Conservation (phyloP, 208 protist genomes). For the Leishmania guyanensis region DNA sequence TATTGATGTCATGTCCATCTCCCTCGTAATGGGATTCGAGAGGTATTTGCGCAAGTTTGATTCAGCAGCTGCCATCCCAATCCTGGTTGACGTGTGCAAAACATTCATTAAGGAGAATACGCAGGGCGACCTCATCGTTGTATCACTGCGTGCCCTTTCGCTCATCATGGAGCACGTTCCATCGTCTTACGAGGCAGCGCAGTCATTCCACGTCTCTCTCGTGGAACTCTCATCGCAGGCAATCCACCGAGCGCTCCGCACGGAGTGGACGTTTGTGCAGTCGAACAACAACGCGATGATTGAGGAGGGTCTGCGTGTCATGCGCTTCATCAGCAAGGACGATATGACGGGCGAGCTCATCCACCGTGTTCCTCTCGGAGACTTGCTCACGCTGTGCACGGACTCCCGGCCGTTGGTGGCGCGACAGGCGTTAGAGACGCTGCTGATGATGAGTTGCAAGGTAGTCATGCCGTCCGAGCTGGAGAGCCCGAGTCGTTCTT, state of each 20-base stretch:
- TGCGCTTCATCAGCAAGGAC: slow-evolving; percentile 80
- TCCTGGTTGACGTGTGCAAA: slow-evolving; percentile 56
- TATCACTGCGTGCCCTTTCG: slow-evolving; percentile 70
- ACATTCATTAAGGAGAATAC: slow-evolving; percentile 30
- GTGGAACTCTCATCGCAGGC: slow-evolving; percentile 49
- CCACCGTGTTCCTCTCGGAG: slow-evolving; percentile 54
- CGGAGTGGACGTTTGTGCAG: slow-evolving; percentile 56
- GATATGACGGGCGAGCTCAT: slow-evolving; percentile 66
- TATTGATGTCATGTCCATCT: slow-evolving; percentile 59
- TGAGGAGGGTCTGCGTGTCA: slow-evolving; percentile 81
- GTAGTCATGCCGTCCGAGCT: slow-evolving; percentile 75
- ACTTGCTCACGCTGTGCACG: slow-evolving; percentile 71
- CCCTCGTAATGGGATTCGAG: slow-evolving; percentile 87
- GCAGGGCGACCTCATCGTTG: slow-evolving; percentile 64
- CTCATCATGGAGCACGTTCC: slow-evolving; percentile 89
- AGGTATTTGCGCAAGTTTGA: slow-evolving; percentile 82
- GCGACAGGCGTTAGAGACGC: slow-evolving; percentile 75
- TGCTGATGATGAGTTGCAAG: slow-evolving; percentile 73
- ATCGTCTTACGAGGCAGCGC: slow-evolving; percentile 57
- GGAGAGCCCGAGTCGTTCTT: slow-evolving; percentile 33
- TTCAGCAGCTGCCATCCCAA: slow-evolving; percentile 41
- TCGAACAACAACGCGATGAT: slow-evolving; percentile 55
- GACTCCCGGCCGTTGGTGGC: slow-evolving; percentile 58
- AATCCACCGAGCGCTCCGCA: slow-evolving; percentile 57
- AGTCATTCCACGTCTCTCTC: slow-evolving; percentile 49